Evolutionary conservation across 2,329 filamentous ascomycete species (phyloP), one percentile per base, ranked within the genome.

Genomic region (Alternaria sp.): DNA sequence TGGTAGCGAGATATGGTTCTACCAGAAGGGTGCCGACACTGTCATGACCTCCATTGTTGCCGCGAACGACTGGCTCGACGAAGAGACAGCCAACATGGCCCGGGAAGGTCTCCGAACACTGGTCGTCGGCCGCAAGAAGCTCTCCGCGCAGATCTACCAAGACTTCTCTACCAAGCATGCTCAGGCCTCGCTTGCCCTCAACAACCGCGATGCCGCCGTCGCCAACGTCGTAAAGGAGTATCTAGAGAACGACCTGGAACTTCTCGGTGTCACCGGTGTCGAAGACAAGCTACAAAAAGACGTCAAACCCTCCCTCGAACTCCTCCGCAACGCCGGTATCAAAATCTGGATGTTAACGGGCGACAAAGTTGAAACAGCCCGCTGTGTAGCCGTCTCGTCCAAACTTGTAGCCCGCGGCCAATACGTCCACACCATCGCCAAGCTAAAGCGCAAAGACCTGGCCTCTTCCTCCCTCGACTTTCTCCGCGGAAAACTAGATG

Each of bases 291-390:
- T 99, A 12, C 96, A 99, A 78, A 90, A 90, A 67, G 93, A 98
- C 74, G 96, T 99, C 75, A 99, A 98, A 79, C 92, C 95, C 1
- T 97, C 93, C 0, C 86, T 99, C 6, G 96, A 99, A 80, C 88
- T 99, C 6, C 87, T 99, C 56, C 92, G 96, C 69, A 99, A 99
- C 74, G 96, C 96, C 0, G 96, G 96, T 25, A 96, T 99, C 82
- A 98, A 98, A 80, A 98, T 99, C 54, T 99, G 96, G 96, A 99
- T 99, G 96, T 85, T 99, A 77, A 99, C 96, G 0, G 96, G 96
- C 50, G 96, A 99, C 85, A 99, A 99, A 81, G 93, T 99, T 3
- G 96, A 99, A 81, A 99, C 96, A 13, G 96, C 96, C 15, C 90
- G 96, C 36, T 99, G 96, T 80, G 95, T 99, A 12, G 96, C 96